Conservation (phyloP, 352 stramenopile species). For the Thraustochytrium aureum region DNA sequence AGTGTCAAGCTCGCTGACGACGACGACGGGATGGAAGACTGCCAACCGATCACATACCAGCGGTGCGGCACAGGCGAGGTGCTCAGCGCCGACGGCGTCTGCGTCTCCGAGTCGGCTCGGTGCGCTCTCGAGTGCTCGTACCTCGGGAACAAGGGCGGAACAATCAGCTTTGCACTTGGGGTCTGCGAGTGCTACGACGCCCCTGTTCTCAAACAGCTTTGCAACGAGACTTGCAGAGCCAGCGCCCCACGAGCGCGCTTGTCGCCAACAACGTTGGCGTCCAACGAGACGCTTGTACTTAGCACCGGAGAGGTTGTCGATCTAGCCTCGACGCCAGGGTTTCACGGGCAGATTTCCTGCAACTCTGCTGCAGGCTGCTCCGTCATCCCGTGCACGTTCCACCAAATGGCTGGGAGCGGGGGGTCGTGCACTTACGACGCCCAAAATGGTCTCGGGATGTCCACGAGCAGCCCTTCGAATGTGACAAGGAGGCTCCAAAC, state of each 20-base stretch:
- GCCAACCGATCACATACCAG: constrained; percentile 84
- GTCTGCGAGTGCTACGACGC: constrained; percentile 79
- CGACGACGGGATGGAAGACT: constrained; percentile 79
- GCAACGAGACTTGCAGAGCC: constrained; percentile 70
- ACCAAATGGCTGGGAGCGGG: background rate
- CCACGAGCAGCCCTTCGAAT: background rate
- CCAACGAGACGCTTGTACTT: constrained; percentile 1
- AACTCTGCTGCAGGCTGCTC: constrained; percentile 38
- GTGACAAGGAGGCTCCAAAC: background rate
- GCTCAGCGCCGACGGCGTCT: constrained; percentile 70
- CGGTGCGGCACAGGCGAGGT: constrained; percentile 69
- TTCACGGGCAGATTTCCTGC: constrained; percentile 64
- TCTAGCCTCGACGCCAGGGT: background rate
- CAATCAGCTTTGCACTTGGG: constrained; percentile 71
- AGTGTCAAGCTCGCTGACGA: constrained; percentile 62
- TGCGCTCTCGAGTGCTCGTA: constrained; percentile 66
- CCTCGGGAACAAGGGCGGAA: constrained; percentile 69
- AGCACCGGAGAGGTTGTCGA: background rate
- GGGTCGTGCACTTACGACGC: constrained; percentile 1
- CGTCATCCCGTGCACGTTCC: constrained; percentile 11
- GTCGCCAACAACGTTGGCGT: background rate
- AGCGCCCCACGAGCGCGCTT: constrained; percentile 49
- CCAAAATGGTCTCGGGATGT: background rate
- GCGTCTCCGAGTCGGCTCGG: constrained; percentile 57
- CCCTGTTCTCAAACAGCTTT: constrained; percentile 71